Percentiles rank a stretch among this genome's conserved stretches.
phyloP scores from a whole-genome alignment of 495 filamentous ascomycete genomes.

The Penicillium egyptiacum region DNA sequence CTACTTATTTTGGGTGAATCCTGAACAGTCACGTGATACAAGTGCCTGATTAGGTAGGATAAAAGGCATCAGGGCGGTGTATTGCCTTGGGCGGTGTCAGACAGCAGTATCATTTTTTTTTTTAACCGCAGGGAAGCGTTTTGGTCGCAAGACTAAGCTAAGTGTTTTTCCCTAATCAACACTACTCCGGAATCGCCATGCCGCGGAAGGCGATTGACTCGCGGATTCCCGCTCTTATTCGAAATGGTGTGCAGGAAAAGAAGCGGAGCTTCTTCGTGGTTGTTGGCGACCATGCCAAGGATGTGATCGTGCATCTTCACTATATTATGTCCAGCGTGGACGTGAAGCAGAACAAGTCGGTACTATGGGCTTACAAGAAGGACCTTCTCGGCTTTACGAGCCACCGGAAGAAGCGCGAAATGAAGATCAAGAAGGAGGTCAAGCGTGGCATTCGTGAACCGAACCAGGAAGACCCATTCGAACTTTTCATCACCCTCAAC shows the following conservation, averaged over 20 bases:
- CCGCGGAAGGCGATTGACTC: conserved; percentile 70
- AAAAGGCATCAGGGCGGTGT: conserved; percentile 15
- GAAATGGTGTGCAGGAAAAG: conserved; percentile 94
- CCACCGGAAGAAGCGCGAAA: conserved; percentile 95
- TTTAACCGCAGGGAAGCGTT: conserved; percentile 17
- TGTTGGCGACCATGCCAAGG: conserved; percentile 93
- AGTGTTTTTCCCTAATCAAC: conserved; percentile 15
- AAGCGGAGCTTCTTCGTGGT: conserved; percentile 97
- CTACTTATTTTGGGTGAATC: neutral
- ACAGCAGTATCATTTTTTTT: conserved; percentile 30
- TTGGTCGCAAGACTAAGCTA: conserved; percentile 14
- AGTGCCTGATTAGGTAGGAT: neutral
- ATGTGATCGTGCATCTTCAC: conserved; percentile 94
- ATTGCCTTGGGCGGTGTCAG: conserved; percentile 12
- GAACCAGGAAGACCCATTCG: conserved; percentile 96
- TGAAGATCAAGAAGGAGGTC: conserved; percentile 97
- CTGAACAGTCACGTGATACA: neutral
- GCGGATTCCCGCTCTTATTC: conserved; percentile 92
- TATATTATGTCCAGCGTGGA: conserved; percentile 89
- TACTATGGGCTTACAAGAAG: conserved; percentile 99
- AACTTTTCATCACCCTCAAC: conserved; percentile 93
- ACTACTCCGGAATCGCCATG: conserved; percentile 33
- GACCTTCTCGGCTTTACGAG: conserved; percentile 92
- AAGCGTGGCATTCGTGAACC: conserved; percentile 91
- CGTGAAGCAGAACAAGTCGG: conserved; percentile 93